Base-by-base conservation (phyloP, 495 filamentous ascomycete species). In the Tetracladium setigerum region DNA sequence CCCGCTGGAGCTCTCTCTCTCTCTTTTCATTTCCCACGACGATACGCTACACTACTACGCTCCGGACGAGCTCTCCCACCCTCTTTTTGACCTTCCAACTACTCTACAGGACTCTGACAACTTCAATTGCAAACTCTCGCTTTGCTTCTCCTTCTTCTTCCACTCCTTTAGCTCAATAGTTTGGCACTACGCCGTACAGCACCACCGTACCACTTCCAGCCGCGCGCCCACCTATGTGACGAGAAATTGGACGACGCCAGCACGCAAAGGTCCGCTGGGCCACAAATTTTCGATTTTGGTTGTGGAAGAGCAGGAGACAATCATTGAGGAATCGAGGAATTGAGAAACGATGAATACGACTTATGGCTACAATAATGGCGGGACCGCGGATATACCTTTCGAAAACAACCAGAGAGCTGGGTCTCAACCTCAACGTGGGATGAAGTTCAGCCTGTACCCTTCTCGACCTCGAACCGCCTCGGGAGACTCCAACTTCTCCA, bases 401-500 rank as follows among this genome's bases (percentile, higher is more conserved):
- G 39, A 32, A 22, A 35, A 47, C 1, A 15, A n/a, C 27, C 49
- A 32, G 43, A 52, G 49, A 41, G 48, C 52, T 22, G 17, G 52
- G 44, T 52, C 50, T 4, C 44, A 46, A 14, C 54, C 50, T 4
- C 44, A 46, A 14, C 32, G 34, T 16, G 24, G 18, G 37, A 50
- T 54, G 53, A 55, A 56, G 39, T 59, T 59, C 53, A 50, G 47
- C 41, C 37, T 59, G 1, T 59, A 59, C 38, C 56, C 56, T 15
- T 48, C 49, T 7, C 19, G 38, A 44, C 47, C 50, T 17, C 44
- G 40, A 35, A 47, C 56, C n/a, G 31, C 48, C 27, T 44, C 49
- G 2, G 47, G 17, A 34, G 30, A 24, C 27, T 37, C 47, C 10
- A 48, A 17, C 18, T 27, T n/a, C n/a, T 41, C 46, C 12, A 32